Evolutionary conservation across 2,329 filamentous ascomycete genomes (phyloP).

Genomic region (Penicillium sp.): DNA sequence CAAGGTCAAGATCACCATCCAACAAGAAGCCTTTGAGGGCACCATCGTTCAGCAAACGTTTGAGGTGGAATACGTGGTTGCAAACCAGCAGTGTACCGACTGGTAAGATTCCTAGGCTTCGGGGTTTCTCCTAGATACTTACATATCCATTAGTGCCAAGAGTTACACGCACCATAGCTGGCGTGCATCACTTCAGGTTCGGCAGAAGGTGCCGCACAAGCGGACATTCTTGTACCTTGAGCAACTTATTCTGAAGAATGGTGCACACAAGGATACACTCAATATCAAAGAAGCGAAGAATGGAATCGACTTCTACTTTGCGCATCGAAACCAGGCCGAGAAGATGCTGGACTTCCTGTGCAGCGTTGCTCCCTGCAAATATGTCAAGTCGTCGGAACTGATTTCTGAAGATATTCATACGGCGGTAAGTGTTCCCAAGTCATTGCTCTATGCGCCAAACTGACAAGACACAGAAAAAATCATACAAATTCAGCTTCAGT

Average conservation of each 20-base stretch:
- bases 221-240: constrained; percentile 78
- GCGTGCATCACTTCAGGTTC: constrained; percentile 87
- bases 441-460: too few relatives aligned
- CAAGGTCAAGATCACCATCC: constrained; percentile 92
- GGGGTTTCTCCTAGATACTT: too few relatives aligned
- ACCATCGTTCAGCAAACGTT: constrained; percentile 85
- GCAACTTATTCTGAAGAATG: constrained; percentile 92
- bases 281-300: constrained; percentile 98
- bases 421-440: background rate
- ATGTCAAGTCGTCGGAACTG: constrained; percentile 67
- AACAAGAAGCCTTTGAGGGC: constrained; percentile 62
- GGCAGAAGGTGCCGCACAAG: constrained; percentile 96
- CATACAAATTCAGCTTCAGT: constrained; percentile 92
- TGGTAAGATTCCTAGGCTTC: constrained; percentile 33
- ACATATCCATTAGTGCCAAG: constrained; percentile 56
- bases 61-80: constrained; percentile 87
- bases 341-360: constrained; percentile 87
- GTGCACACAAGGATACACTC: constrained; percentile 84
- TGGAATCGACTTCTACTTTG: constrained; percentile 93
- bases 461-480: constrained; percentile 60
- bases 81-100: constrained; percentile 89
- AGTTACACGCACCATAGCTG: constrained; percentile 95
- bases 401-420: constrained; percentile 94
- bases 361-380: constrained; percentile 63
- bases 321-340: constrained; percentile 82